Percentiles rank a stretch among this genome's conserved stretches.
Evolutionary conservation across 2,329 filamentous ascomycete genomes (phyloP).

Genomic region (Fonsecaea monophora): DNA sequence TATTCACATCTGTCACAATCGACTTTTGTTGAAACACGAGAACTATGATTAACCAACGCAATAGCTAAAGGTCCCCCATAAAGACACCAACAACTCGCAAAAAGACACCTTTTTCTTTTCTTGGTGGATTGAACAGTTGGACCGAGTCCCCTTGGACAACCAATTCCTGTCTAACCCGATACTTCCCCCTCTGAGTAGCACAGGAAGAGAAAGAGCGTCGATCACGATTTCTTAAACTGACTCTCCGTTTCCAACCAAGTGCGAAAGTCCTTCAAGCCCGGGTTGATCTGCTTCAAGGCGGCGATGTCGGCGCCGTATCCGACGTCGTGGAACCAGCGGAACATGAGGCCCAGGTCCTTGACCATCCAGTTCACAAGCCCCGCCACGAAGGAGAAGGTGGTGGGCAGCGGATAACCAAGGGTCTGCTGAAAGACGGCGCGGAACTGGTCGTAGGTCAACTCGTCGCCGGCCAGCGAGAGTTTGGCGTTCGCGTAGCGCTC

Average conservation of each 20-base stretch:
- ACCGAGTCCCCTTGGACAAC: no score
- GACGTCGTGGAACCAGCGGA: slow-evolving; percentile 56
- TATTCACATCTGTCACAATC: no score
- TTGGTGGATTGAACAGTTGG: no score
- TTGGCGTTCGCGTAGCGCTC: slow-evolving; percentile 47
- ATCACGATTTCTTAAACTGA: slow-evolving; percentile 30
- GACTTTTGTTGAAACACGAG: no score
- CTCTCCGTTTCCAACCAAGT: slow-evolving; percentile 58
- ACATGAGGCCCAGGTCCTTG: slow-evolving; percentile 55
- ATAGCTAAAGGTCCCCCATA: no score
- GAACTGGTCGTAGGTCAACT: slow-evolving; percentile 50
- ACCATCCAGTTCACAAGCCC: slow-evolving; percentile 51
- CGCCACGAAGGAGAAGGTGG: slow-evolving; percentile 51
- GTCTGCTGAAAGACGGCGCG: slow-evolving; percentile 43
- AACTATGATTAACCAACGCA: no score
- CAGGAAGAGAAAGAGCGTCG: not conserved
- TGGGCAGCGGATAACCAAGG: slow-evolving; percentile 40
- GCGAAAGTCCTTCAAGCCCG: slow-evolving; percentile 54
- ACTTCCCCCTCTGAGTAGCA: no score
- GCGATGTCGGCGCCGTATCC: slow-evolving; percentile 57
- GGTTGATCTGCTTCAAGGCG: slow-evolving; percentile 51
- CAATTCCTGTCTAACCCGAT: no score
- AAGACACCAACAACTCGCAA: no score
- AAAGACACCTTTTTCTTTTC: no score
- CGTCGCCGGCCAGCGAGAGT: slow-evolving; percentile 55